phyloP scores from a whole-genome alignment of 495 filamentous ascomycete species.

The Staphylotrichum tortipilum region DNA sequence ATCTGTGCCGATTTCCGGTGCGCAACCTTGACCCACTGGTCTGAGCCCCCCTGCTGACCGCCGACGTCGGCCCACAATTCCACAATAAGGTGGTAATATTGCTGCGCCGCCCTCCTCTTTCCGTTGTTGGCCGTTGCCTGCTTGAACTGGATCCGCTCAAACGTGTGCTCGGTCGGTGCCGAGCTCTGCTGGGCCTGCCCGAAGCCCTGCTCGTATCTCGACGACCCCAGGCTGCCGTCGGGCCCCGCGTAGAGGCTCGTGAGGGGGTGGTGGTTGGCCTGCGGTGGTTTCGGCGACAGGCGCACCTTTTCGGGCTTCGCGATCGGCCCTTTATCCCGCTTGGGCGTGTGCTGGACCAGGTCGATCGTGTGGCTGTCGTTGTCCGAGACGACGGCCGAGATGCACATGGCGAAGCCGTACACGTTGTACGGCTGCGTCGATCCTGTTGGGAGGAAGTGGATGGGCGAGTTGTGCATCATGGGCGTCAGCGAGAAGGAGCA shows the following conservation, averaged over 20 bases:
- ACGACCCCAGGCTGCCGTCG: conserved; percentile 31
- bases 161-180: conserved; percentile 55
- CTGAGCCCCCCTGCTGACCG: conserved; percentile 24
- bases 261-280: conserved; percentile 36
- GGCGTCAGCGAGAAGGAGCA: conserved; percentile 70
- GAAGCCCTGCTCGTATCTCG: conserved; percentile 35
- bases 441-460: conserved; percentile 34
- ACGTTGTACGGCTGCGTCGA: conserved; percentile 38
- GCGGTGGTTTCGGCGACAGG: conserved; percentile 57
- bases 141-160: conserved; percentile 95
- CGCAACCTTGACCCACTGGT: conserved; percentile 68
- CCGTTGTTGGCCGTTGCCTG: conserved; percentile 95
- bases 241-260: conserved; percentile 25
- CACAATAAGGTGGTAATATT: conserved; percentile 87
- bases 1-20: conserved; percentile 71
- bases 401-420: conserved; percentile 70
- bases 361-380: conserved; percentile 71
- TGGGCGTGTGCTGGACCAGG: conserved; percentile 89
- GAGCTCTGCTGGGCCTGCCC: conserved; percentile 28
- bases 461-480: conserved; percentile 24
- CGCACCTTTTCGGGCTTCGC: conserved; percentile 63
- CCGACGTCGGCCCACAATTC: conserved; percentile 77
- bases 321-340: conserved; percentile 87
- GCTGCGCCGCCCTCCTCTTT: conserved; percentile 81
- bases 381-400: conserved; percentile 78